Evolutionary conservation across 2,329 filamentous ascomycete genomes (phyloP).

Genomic region (Grosmannia clavigera): DNA sequence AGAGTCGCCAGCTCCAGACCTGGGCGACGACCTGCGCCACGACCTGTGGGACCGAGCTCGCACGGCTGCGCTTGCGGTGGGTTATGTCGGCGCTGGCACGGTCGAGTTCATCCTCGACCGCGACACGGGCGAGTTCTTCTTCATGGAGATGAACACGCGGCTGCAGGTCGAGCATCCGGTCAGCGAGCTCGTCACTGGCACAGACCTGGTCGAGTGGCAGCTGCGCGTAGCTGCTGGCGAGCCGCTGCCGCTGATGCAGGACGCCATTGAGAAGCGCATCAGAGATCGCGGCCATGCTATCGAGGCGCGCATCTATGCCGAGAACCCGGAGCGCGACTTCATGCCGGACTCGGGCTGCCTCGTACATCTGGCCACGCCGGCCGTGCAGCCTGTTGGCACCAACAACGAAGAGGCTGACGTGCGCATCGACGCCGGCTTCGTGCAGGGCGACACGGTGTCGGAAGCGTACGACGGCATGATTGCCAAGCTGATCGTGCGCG

Average conservation of each 20-base stretch:
- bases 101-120: slow-evolving; percentile 87
- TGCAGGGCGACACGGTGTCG: slow-evolving; percentile 81
- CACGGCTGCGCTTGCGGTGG: slow-evolving; percentile 58
- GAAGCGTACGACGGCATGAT: slow-evolving; percentile 99
- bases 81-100: slow-evolving; percentile 82
- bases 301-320: slow-evolving; percentile 92
- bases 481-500: slow-evolving; percentile 88
- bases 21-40: slow-evolving; percentile 43
- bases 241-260: slow-evolving; percentile 42
- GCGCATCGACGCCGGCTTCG: slow-evolving; percentile 86
- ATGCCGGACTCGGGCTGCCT: slow-evolving; percentile 86
- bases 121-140: slow-evolving; percentile 67
- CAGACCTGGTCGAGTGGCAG: slow-evolving; percentile 87
- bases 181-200: slow-evolving; percentile 56
- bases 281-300: slow-evolving; percentile 71
- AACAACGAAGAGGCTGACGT: slow-evolving; percentile 47
- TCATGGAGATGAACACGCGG: slow-evolving; percentile 75
- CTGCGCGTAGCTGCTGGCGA: slow-evolving; percentile 59
- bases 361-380: slow-evolving; percentile 67
- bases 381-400: slow-evolving; percentile 16
- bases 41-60: slow-evolving; percentile 55
- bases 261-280: slow-evolving; percentile 63
- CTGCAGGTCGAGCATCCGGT: slow-evolving; percentile 96
- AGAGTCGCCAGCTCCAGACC: slow-evolving; percentile 67
- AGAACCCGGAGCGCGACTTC: slow-evolving; percentile 85